These are phyloP conservation scores for Thymus mandschuricus DNA, from an alignment of 257 asterid genomes.

Conservation along the genomic window DNA sequence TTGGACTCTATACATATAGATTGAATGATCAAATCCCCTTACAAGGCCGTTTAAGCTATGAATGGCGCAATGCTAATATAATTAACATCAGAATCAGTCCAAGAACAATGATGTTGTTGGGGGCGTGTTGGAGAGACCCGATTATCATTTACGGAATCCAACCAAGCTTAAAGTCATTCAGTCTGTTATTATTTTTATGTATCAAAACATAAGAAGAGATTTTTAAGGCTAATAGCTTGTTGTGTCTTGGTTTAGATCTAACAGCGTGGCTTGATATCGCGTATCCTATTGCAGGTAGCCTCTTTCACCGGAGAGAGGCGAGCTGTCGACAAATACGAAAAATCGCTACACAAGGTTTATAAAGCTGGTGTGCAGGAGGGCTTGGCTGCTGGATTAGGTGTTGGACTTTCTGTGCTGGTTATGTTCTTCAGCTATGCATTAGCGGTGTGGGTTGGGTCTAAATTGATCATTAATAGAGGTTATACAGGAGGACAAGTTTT, in stretches of 20 bases:
- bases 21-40: too few relatives aligned
- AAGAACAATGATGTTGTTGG: too few relatives aligned
- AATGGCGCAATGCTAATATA: too few relatives aligned
- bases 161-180: too few relatives aligned
- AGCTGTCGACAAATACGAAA: conserved; percentile 50
- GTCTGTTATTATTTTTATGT: too few relatives aligned
- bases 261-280: not conserved
- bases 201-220: too few relatives aligned
- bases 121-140: too few relatives aligned
- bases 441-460: conserved; percentile 74
- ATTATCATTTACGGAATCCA: too few relatives aligned
- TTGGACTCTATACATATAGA: too few relatives aligned
- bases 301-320: conserved; percentile 66
- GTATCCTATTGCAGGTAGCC: conserved; percentile 50
- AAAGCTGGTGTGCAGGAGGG: conserved; percentile 59
- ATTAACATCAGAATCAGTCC: too few relatives aligned
- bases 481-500: conserved; percentile 63
- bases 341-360: conserved; percentile 50
- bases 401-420: conserved; percentile 48
- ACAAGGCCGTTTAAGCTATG: too few relatives aligned
- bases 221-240: too few relatives aligned
- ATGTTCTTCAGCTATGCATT: conserved; percentile 58
- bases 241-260: not conserved
- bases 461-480: conserved; percentile 49
- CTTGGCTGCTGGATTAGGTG: conserved; percentile 61